Percentiles rank a stretch among this genome's conserved stretches.
phyloP scores from a whole-genome alignment of 202 grass and related monocot species.

The Schoenoplectus tabernaemontani region DNA sequence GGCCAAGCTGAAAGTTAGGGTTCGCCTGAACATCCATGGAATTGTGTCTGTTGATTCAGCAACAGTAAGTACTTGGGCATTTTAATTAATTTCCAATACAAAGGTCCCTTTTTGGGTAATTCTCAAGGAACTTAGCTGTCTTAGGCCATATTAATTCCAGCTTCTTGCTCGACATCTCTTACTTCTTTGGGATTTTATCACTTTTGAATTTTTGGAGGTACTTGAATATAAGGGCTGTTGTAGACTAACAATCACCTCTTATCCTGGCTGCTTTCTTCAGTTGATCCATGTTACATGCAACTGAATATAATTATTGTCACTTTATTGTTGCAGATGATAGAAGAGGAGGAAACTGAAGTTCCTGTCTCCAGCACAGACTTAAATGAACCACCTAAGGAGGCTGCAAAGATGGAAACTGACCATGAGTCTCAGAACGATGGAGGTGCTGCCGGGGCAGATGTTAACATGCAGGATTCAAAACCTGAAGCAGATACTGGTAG shows the following conservation, averaged over 20 bases:
- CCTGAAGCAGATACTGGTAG: slow-evolving; percentile 26
- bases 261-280: neutral
- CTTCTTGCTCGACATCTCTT: neutral
- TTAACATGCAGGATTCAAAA: slow-evolving; percentile 62
- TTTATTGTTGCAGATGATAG: slow-evolving; percentile 60
- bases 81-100: neutral
- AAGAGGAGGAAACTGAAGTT: slow-evolving; percentile 83
- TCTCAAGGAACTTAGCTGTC: neutral
- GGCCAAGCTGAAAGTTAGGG: slow-evolving; percentile 81
- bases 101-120: neutral
- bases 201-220: neutral
- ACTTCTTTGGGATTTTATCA: neutral
- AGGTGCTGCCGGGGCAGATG: slow-evolving; percentile 39
- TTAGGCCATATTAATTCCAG: too few species aligned
- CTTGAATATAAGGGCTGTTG: neutral
- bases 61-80: slow-evolving; percentile 32
- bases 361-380: slow-evolving; percentile 35
- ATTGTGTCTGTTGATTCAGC: slow-evolving; percentile 78
- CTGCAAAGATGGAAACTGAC: slow-evolving; percentile 79
- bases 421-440: slow-evolving; percentile 36
- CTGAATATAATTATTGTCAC: neutral
- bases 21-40: slow-evolving; percentile 82
- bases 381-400: slow-evolving; percentile 43
- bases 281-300: neutral
- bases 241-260: neutral